Conservation (phyloP, 2,329 filamentous ascomycete genomes). For the Cladosporium velox region DNA sequence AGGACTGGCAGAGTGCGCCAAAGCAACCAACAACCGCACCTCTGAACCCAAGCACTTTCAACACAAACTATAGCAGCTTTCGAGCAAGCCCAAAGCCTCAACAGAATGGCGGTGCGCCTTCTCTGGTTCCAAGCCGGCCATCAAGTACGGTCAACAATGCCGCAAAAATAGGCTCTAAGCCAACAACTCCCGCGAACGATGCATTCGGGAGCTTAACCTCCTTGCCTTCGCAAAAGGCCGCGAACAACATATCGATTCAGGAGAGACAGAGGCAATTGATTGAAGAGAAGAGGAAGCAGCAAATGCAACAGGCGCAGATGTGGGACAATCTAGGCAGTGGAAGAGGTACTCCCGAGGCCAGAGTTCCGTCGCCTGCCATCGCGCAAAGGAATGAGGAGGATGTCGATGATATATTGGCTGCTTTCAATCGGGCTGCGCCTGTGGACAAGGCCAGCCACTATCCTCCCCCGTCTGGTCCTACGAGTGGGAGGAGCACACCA, state of each 20-base stretch:
- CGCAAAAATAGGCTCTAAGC: constrained; percentile 54
- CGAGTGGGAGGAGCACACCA: constrained; percentile 47
- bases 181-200: constrained; percentile 58
- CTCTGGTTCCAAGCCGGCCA: constrained; percentile 38
- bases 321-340: constrained; percentile 75
- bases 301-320: constrained; percentile 70
- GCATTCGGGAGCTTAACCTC: constrained; percentile 77
- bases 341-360: constrained; percentile 45
- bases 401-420: constrained; percentile 62
- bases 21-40: constrained; percentile 30
- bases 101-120: constrained; percentile 38
- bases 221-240: constrained; percentile 60
- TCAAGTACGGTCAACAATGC: constrained; percentile 45
- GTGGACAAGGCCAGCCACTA: constrained; percentile 63
- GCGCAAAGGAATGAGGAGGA: constrained; percentile 34
- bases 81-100: constrained; percentile 43
- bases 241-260: constrained; percentile 68
- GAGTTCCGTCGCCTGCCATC: constrained; percentile 28
- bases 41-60: constrained; percentile 31
- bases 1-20: constrained; percentile 47
- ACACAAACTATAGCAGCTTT: constrained; percentile 37
- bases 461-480: constrained; percentile 41
- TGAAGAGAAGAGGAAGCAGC: constrained; percentile 76
- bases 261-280: constrained; percentile 69
- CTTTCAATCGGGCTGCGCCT: constrained; percentile 60